Evolutionary conservation across 164 flowering plant genomes (phyloP).

Genomic region (Malania oleifera): DNA sequence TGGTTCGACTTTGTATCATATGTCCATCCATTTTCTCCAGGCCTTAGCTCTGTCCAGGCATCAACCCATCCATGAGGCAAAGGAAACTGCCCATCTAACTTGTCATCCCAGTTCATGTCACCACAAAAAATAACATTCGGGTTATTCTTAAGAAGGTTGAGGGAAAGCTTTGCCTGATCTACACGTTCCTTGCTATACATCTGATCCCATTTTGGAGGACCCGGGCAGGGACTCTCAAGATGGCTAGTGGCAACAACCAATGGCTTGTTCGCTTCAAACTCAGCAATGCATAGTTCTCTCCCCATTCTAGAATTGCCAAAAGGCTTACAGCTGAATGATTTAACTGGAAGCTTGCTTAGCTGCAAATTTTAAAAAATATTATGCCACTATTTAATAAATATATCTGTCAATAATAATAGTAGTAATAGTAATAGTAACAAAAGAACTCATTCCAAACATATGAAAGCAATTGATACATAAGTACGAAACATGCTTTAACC

Average conservation of each 20-base stretch:
- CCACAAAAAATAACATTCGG: constrained; percentile 79
- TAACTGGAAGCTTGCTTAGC: constrained; percentile 75
- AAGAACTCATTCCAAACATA: no score
- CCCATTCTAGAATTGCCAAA: constrained; percentile 78
- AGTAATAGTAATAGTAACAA: no score
- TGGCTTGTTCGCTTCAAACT: constrained; percentile 41
- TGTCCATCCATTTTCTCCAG: constrained; percentile 78
- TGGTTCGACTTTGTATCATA: constrained; percentile 88
- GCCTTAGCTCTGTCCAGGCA: constrained; percentile 71
- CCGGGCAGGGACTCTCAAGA: constrained; percentile 96
- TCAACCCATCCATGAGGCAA: constrained; percentile 71
- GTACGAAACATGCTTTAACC: no score
- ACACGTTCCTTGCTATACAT: constrained; percentile 90
- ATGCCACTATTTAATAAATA: constrained; percentile 1
- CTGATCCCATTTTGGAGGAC: constrained; percentile 90
- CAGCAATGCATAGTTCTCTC: constrained; percentile 73
- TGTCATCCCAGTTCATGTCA: constrained; percentile 99
- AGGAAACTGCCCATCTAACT: constrained; percentile 79
- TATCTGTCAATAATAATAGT: no score
- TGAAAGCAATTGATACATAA: no score
- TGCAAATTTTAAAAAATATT: constrained; percentile 24
- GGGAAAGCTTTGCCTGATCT: constrained; percentile 71
- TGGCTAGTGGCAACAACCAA: constrained; percentile 84
- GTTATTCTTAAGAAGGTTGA: constrained; percentile 38
- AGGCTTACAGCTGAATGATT: constrained; percentile 54